Percentiles rank a stretch among this genome's conserved stretches.
phyloP scores from a whole-genome alignment of 345 rosid species.

The Kandelia obovata region DNA sequence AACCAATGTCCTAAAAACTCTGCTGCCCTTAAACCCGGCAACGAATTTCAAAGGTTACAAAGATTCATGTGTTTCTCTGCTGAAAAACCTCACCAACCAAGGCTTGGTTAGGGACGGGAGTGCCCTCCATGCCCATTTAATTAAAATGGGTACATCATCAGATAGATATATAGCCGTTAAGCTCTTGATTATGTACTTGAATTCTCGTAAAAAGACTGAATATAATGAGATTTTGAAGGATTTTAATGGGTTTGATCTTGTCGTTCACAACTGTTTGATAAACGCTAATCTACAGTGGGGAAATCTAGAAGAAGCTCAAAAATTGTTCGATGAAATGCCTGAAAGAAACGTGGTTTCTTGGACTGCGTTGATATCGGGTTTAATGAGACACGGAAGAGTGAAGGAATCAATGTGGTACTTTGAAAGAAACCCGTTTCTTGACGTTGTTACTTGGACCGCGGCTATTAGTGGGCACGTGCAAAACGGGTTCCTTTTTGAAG shows the following conservation, averaged over 20 bases:
- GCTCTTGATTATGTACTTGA: conserved; percentile 50
- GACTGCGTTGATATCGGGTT: conserved; percentile 52
- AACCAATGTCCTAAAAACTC: conserved; percentile 22
- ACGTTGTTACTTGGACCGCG: conserved; percentile 53
- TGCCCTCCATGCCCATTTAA: conserved; percentile 41
- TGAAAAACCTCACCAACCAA: conserved; percentile 31
- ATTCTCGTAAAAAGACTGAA: conserved; percentile 34
- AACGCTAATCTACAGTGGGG: conserved; percentile 36
- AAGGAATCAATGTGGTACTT: conserved; percentile 49
- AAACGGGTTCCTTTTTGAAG: conserved; percentile 41
- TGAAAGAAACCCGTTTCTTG: conserved; percentile 47
- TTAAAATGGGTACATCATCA: conserved; percentile 41
- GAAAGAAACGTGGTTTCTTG: conserved; percentile 51
- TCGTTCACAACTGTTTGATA: conserved; percentile 50
- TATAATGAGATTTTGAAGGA: conserved; percentile 40
- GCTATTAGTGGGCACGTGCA: conserved; percentile 49
- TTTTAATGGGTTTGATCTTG: conserved; percentile 41
- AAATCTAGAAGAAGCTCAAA: conserved; percentile 39
- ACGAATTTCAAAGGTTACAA: conserved; percentile 26
- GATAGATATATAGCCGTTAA: conserved; percentile 43
- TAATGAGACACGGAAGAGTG: conserved; percentile 48
- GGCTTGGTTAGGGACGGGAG: conserved; percentile 34
- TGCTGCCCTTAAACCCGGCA: conserved; percentile 17
- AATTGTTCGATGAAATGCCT: conserved; percentile 59
- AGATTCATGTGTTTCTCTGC: conserved; percentile 22